Conservation (phyloP, 1,284 basidiomycete species). For the Naganishia albida region DNA sequence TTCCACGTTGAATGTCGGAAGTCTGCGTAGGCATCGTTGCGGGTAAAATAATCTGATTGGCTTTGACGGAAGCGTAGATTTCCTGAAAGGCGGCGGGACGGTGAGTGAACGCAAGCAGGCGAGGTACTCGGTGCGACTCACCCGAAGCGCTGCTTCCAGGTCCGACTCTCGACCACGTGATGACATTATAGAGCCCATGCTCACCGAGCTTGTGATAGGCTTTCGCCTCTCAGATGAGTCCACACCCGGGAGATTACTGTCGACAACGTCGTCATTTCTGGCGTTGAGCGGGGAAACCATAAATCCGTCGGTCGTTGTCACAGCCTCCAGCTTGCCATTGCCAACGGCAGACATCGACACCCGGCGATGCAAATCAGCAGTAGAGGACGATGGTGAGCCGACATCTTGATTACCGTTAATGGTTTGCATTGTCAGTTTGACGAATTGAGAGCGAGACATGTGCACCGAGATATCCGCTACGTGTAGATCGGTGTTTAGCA, state of each 20-base stretch:
- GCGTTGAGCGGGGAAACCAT: too few relatives aligned
- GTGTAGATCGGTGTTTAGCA: constrained; percentile 96
- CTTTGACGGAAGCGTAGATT: constrained; percentile 89
- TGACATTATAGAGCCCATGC: constrained; percentile 44
- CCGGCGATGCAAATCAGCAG: background rate
- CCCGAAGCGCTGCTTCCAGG: constrained; percentile 81
- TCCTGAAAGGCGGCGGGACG: constrained; percentile 61
- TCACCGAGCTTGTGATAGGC: constrained; percentile 40
- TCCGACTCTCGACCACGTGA: constrained; percentile 70
- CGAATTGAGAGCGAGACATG: constrained; percentile 93
- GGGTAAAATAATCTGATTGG: constrained; percentile 86
- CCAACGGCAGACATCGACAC: background rate
- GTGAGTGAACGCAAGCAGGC: background rate
- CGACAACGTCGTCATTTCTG: too few relatives aligned
- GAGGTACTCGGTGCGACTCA: too few relatives aligned
- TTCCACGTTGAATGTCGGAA: background rate
- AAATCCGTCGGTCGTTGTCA: background rate
- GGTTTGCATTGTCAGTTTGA: constrained; percentile 84
- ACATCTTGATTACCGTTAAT: constrained; percentile 59
- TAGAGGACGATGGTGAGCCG: constrained; percentile 6
- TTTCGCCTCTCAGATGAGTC: too few relatives aligned
- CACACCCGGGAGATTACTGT: too few relatives aligned
- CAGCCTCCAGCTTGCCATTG: background rate
- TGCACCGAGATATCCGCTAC: constrained; percentile 83
- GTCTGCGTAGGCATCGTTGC: constrained; percentile 32